Conservation (phyloP, 495 filamentous ascomycete species). For the Penicillium waksmanii region DNA sequence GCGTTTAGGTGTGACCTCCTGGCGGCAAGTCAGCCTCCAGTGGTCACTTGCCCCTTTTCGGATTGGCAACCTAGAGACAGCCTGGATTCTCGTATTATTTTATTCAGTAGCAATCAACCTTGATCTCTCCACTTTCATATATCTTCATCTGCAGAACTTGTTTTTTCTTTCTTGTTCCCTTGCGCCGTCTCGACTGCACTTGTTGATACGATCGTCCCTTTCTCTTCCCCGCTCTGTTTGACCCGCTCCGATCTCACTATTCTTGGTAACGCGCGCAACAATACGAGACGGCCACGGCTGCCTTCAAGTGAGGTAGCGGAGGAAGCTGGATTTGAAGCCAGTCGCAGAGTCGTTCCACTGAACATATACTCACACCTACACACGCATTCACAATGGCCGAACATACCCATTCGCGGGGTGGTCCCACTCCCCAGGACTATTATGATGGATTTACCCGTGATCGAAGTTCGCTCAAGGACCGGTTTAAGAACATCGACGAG, state of each 20-base stretch:
- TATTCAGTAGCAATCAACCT: not conserved
- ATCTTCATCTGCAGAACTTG: not conserved
- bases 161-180: not conserved
- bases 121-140: not conserved
- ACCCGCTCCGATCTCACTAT: not conserved
- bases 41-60: conserved; percentile 21
- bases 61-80: not conserved
- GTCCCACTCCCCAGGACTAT: conserved; percentile 37
- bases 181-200: not conserved
- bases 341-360: not conserved
- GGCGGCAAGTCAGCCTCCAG: conserved; percentile 27
- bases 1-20: conserved; percentile 33
- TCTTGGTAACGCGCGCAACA: not conserved
- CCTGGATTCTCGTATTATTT: not conserved
- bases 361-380: not conserved
- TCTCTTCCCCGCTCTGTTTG: conserved; percentile 3
- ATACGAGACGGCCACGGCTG: not conserved
- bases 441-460: conserved; percentile 37
- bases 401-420: conserved; percentile 12
- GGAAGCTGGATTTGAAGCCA: too few species aligned
- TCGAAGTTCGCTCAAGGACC: conserved; percentile 25
- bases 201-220: not conserved
- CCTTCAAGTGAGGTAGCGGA: too few species aligned
- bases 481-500: conserved; percentile 62
- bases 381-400: conserved; percentile 16